Percentiles rank a stretch among this genome's conserved stretches.
phyloP scores from a whole-genome alignment of 2,329 filamentous ascomycete species.

The Colletotrichum orchidophilum region DNA sequence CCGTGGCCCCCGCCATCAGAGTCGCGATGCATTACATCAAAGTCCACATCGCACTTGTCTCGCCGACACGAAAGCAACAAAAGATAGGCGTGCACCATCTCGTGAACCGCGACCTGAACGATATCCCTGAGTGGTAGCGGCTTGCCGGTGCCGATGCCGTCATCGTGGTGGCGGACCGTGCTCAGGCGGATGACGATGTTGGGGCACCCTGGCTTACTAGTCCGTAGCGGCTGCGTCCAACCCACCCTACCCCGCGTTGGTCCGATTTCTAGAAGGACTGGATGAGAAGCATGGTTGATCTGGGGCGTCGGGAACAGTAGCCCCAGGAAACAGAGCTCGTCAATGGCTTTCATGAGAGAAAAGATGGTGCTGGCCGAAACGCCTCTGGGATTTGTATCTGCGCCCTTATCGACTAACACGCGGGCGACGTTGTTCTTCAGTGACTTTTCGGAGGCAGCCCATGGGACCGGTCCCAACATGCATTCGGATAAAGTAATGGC shows the following conservation, averaged over 20 bases:
- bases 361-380: constrained; percentile 12
- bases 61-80: constrained; percentile 21
- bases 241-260: constrained; percentile 23
- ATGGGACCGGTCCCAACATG: constrained; percentile 12
- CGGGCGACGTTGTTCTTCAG: constrained; percentile 16
- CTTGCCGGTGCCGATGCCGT: constrained; percentile 1
- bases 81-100: constrained; percentile 35
- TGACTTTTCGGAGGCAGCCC: constrained; percentile 14
- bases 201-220: constrained; percentile 9
- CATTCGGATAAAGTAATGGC: constrained; percentile 23
- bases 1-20: constrained; percentile 22
- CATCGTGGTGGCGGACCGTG: constrained; percentile 20
- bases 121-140: constrained; percentile 41
- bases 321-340: constrained; percentile 23
- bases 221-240: constrained; percentile 25
- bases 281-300: constrained; percentile 23
- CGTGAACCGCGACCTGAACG: constrained; percentile 41
- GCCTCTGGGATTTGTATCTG: constrained; percentile 4
- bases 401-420: constrained; percentile 14
- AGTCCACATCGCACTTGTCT: constrained; percentile 21
- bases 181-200: constrained; percentile 32
- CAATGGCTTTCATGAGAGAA: constrained; percentile 25
- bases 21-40: constrained; percentile 23
- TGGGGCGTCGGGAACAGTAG: constrained; percentile 25
- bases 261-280: constrained; percentile 23